These are phyloP conservation scores for Colletotrichum navitas DNA, from an alignment of 2,329 filamentous ascomycete species.

Conservation along the genomic window DNA sequence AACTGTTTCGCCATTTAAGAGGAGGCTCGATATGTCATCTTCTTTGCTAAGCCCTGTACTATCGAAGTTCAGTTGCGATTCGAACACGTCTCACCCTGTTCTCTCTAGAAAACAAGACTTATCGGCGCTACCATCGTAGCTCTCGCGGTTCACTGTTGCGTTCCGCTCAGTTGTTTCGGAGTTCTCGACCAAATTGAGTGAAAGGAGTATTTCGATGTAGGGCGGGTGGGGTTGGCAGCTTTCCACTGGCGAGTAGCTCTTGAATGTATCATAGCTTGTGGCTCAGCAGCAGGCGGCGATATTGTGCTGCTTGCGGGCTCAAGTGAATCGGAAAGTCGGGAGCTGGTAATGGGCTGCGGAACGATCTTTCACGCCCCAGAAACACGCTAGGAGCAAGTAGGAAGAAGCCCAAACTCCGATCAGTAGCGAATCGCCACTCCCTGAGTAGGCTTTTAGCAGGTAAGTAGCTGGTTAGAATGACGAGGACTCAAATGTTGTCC, in stretches of 20 bases:
- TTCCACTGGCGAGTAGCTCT: accelerated
- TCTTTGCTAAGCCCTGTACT: background rate
- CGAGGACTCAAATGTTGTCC: conserved; percentile 59
- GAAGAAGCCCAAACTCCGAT: conserved; percentile 65
- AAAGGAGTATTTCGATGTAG: conserved; percentile 21
- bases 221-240: background rate
- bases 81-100: no score
- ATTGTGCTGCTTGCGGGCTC: conserved; percentile 9
- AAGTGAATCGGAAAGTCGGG: background rate
- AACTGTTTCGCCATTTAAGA: conserved; percentile 15
- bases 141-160: background rate
- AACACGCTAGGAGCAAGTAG: background rate
- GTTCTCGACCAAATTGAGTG: background rate
- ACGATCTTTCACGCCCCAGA: background rate
- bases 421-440: conserved; percentile 63
- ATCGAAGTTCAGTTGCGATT: background rate
- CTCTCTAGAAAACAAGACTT: background rate
- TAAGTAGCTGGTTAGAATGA: background rate
- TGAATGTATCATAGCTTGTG: conserved; percentile 14
- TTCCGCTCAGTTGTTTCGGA: background rate
- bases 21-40: conserved; percentile 18
- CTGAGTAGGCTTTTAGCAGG: background rate
- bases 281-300: conserved; percentile 8
- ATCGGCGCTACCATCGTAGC: no score
- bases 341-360: conserved; percentile 5